These are phyloP conservation scores for Phanerodontia chrysosporium DNA, from an alignment of 768 basidiomycete species.

Conservation along the genomic window DNA sequence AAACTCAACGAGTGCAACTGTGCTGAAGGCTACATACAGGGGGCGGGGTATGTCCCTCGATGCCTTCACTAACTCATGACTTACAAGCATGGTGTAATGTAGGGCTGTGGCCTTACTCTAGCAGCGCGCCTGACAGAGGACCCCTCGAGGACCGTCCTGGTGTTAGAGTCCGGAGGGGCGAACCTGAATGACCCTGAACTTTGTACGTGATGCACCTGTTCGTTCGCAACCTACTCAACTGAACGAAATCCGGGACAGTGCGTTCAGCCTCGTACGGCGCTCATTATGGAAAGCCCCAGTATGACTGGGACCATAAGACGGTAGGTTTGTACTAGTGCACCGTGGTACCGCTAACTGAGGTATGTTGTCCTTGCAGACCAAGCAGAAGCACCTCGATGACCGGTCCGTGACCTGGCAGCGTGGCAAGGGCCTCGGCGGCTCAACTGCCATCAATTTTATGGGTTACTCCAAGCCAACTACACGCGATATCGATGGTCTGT, in stretches of 20 bases:
- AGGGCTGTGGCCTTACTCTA: slow-evolving; percentile 23
- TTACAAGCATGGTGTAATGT: not conserved
- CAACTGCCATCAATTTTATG: slow-evolving; percentile 13
- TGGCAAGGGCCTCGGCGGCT: slow-evolving; percentile 13
- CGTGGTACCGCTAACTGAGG: not conserved
- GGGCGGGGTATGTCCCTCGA: not conserved
- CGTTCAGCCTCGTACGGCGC: slow-evolving; percentile 10
- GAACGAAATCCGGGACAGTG: not conserved
- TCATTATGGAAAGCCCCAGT: slow-evolving; percentile 5
- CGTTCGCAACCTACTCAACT: not conserved
- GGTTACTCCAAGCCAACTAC: slow-evolving; percentile 6
- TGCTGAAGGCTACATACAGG: not conserved
- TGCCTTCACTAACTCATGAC: not conserved
- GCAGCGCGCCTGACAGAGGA: slow-evolving; percentile 34
- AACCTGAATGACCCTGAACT: slow-evolving; percentile 6
- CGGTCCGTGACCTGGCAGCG: not conserved
- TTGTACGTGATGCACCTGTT: not conserved
- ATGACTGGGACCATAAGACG: slow-evolving; percentile 3
- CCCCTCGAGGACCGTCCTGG: not conserved
- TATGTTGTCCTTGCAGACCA: not conserved
- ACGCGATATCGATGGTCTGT: slow-evolving; percentile 10
- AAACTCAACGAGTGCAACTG: not conserved
- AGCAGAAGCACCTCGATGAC: not conserved
- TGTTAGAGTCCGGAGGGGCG: slow-evolving; percentile 21
- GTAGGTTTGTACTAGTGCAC: not conserved